Evolutionary conservation across 2,329 filamentous ascomycete genomes (phyloP).

Genomic region (Alternaria tenuissima): DNA sequence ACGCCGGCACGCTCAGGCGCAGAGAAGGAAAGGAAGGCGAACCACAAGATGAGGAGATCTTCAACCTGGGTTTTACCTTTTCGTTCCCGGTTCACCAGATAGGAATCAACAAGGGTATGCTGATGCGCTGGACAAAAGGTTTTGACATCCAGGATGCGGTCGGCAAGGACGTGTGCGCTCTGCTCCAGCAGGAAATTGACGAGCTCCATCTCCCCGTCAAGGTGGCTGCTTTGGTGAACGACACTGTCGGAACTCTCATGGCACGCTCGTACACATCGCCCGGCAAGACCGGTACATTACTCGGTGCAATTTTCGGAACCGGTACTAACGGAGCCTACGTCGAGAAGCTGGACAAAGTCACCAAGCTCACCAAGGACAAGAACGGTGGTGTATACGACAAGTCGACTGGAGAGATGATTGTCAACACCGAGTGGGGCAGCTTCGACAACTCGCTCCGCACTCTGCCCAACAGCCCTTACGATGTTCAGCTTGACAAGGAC

Average conservation of each 20-base stretch:
- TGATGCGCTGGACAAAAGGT: constrained; percentile 98
- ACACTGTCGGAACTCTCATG: constrained; percentile 98
- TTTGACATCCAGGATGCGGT: constrained; percentile 96
- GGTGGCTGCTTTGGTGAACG: constrained; percentile 96
- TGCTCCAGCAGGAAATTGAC: constrained; percentile 91
- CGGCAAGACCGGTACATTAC: constrained; percentile 81
- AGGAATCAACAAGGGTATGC: constrained; percentile 91
- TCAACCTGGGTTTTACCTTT: constrained; percentile 98
- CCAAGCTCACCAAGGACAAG: constrained; percentile 68
- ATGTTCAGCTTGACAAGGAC: constrained; percentile 77
- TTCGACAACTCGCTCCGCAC: constrained; percentile 95
- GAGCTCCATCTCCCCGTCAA: constrained; percentile 84
- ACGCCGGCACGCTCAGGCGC: constrained; percentile 72
- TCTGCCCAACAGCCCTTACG: constrained; percentile 85
- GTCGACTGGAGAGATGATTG: constrained; percentile 90
- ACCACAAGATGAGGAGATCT: constrained; percentile 74
- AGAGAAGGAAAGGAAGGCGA: constrained; percentile 68
- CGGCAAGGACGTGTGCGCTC: constrained; percentile 90
- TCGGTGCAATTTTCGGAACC: constrained; percentile 98
- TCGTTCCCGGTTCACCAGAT: constrained; percentile 95
- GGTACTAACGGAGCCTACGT: constrained; percentile 98
- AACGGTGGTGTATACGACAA: constrained; percentile 71
- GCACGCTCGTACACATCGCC: constrained; percentile 94
- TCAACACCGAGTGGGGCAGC: constrained; percentile 98
- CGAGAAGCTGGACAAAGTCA: constrained; percentile 86